Evolutionary conservation across 2,329 filamentous ascomycete species (phyloP).

Genomic region (Fonsecaea monophora): DNA sequence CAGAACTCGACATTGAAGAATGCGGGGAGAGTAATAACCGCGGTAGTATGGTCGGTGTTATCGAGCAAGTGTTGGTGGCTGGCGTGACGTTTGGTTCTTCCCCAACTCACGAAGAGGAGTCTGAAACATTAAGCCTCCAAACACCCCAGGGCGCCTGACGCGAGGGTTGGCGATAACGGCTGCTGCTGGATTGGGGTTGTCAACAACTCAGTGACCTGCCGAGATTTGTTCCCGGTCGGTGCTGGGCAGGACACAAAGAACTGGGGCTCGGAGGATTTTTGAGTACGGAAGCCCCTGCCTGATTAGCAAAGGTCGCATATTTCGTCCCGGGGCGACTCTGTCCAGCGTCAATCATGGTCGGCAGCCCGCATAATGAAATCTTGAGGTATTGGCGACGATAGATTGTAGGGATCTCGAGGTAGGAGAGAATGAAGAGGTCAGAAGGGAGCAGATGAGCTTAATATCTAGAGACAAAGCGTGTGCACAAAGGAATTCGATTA

Average conservation of each 20-base stretch:
- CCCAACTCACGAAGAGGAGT: background rate
- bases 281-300: slow-evolving; percentile 8
- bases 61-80: background rate
- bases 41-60: background rate
- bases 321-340: background rate
- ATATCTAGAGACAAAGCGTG: background rate
- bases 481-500: background rate
- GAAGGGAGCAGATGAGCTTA: slow-evolving; percentile 14
- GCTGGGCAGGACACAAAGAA: slow-evolving; percentile 12
- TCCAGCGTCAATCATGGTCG: background rate
- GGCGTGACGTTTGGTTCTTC: background rate
- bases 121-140: background rate
- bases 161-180: slow-evolving; percentile 1
- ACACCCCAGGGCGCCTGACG: background rate
- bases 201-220: background rate
- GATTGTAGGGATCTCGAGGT: background rate
- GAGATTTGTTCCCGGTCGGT: background rate
- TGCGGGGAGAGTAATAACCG: background rate
- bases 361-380: background rate
- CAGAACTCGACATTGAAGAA: background rate
- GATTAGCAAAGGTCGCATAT: slow-evolving; percentile 20
- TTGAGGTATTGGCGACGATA: background rate
- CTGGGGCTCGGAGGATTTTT: background rate
- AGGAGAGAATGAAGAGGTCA: slow-evolving; percentile 14
- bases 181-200: background rate